These are phyloP conservation scores for Chenopodium suecicum DNA, from an alignment of 148 eudicot species.

Conservation along the genomic window DNA sequence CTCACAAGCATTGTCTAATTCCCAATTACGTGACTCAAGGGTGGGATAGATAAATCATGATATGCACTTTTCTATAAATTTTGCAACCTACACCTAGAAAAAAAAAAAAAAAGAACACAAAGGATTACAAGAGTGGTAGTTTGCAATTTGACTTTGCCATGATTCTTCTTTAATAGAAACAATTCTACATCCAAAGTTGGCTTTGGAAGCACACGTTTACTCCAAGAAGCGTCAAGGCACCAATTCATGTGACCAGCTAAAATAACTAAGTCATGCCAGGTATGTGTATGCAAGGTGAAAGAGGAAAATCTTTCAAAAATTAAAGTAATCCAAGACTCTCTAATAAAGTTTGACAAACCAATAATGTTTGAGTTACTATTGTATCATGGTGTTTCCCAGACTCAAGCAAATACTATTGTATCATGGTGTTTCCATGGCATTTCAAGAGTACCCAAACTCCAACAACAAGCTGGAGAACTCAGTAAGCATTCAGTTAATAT, in stretches of 20 bases:
- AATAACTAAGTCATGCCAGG: no score
- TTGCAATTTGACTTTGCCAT: no score
- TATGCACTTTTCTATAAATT: not conserved
- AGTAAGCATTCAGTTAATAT: no score
- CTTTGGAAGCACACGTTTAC: no score
- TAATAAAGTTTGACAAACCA: not conserved
- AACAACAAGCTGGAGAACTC: not conserved
- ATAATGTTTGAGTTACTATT: not conserved
- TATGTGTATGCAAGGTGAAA: not conserved
- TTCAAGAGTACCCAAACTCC: not conserved
- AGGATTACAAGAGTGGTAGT: no score
- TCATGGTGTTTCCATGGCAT: no score
- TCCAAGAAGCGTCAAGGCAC: no score
- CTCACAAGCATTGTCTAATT: not conserved
- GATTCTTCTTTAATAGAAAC: no score
- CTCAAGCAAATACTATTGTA: not conserved
- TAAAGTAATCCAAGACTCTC: not conserved
- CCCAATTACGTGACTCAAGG: not conserved
- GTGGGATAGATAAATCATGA: not conserved
- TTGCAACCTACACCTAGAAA: not conserved
- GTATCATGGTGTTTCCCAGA: no score
- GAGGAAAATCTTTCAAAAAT: not conserved
- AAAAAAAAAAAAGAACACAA: not conserved
- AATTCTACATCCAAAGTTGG: no score
- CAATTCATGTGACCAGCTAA: no score